Evolutionary conservation across 1,139 yeast genomes (phyloP), one percentile per base, ranked within the genome.

Genomic region (Pichia sp.): DNA sequence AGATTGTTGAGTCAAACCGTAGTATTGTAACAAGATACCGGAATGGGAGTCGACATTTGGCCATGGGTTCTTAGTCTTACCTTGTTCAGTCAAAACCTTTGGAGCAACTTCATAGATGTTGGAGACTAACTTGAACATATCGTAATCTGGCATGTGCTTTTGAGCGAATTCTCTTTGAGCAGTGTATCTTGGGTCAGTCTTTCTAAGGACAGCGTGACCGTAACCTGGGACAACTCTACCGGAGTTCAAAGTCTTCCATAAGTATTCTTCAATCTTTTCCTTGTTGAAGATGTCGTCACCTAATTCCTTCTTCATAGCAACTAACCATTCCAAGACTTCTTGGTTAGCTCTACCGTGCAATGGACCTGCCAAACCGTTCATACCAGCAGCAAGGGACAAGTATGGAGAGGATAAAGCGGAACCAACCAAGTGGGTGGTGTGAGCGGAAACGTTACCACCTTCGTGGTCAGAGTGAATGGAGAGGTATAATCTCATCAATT

Each of bases 21-120:
- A 91, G 77, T 91, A 87, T 69, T 88, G 95, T 70, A 91, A 79
- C 56, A 91, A 70, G 51, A 88, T 95, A 70, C 97, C 97, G 38
- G 96, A 87, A 69, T 86, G 94, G 42, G 96, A 85, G 68, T 88
- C 97, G 55, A 88, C 97, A 66, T 88, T 88, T 66, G 97, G 97
- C 91, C 91, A 87, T 69, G 96, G 96, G 77, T 87, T 88, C 78
- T 86, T 85, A 60, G 96, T 87, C 77, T 88, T 88, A 66, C 97
- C 97, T 67, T 88, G 97, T 72, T 86, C 76, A 60, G 93, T 82
- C 62, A 88, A 75, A 46, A 88, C 97, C 55, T 76, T 82, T 62
- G 97, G 97, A 47, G 96, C 97, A 59, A 88, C 91, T 63, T 87
- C 88, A 66, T 87, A 86, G 53, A 87, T 82, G 67, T 81, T 76